Conservation (phyloP, 441 rosid genomes). For the Euphorbia schlechtendalii region DNA sequence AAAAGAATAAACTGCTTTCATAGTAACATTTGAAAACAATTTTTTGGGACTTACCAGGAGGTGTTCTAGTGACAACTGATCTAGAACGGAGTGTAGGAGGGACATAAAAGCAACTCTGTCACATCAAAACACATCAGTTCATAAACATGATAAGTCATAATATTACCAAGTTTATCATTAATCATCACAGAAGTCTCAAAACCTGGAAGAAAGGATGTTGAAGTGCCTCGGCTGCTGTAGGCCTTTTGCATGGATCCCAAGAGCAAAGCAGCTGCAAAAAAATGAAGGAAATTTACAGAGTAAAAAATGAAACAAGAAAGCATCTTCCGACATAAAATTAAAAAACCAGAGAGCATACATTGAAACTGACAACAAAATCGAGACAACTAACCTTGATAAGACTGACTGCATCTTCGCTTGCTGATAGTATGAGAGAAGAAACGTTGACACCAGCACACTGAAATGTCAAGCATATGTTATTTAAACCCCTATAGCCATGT, state of each 20-base stretch:
- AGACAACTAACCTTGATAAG: slow-evolving; percentile 54
- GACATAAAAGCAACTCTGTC: slow-evolving; percentile 78
- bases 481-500: neutral
- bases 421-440: slow-evolving; percentile 61
- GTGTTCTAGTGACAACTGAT: slow-evolving; percentile 44
- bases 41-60: slow-evolving; percentile 48
- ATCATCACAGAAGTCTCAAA: neutral
- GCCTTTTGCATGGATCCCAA: slow-evolving; percentile 91
- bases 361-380: too few species aligned
- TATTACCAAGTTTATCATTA: neutral
- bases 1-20: neutral
- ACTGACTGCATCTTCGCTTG: slow-evolving; percentile 63
- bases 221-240: slow-evolving; percentile 73
- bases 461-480: slow-evolving; percentile 15
- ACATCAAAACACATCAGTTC: slow-evolving; percentile 15
- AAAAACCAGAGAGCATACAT: too few species aligned
- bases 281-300: neutral
- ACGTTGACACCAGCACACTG: slow-evolving; percentile 63
- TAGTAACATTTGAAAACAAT: neutral
- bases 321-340: too few species aligned
- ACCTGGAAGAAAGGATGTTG: slow-evolving; percentile 95
- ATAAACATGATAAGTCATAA: too few species aligned
- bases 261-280: slow-evolving; percentile 62
- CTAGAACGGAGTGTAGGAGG: slow-evolving; percentile 82
- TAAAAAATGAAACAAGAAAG: neutral